Base-by-base conservation (phyloP, 331 rosid genomes). In the Telfairia occidentalis region DNA sequence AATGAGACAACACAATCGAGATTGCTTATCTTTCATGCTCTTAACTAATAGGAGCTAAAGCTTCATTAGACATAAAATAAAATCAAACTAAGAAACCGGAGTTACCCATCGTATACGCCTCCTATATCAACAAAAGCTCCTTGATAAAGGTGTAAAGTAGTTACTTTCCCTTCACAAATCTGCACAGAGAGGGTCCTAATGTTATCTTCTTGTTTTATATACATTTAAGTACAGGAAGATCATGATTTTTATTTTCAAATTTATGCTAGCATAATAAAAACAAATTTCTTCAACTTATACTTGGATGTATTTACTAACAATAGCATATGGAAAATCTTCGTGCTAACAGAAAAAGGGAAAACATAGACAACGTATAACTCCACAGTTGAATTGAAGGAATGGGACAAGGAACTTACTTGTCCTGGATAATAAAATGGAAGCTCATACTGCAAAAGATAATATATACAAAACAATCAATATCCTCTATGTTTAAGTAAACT, bases 111-210 rank as follows among this genome's bases (percentile, higher is more conserved):
- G 60, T 94, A 80, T 34, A 91, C 98, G 21, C 98, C 98, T n/a
- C 98, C 98, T 71, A 94, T 94, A 88, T 94, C 96, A 76, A 94
- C 89, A 85, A 94, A 94, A 34, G 96, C 98, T 83, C 98, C 98
- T 85, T 91, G 98, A 84, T 94, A 94, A 67, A 94, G 96, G 79
- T 90, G 96, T 77, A 91, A 54, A 46, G 90, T 81, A 59, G 90
- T 88, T 83, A 94, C 98, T 70, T 86, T 85, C 77, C 98, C 97
- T 71, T 72, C 73, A 83, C 98, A 94, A 79, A 91, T 86, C 98
- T 94, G 96, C 86, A 81, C 12, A 37, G 13, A 77, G 50, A 74
- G 57, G 77, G 77, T 77, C 58, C 34, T 24, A 7, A 9, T 13
- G 74, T 70, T 42, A 70, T 70, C 58, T 46, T 70, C 35, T 46